These are phyloP conservation scores for Trichoderma harzianum DNA, from an alignment of 2,329 filamentous ascomycete species.

Conservation along the genomic window DNA sequence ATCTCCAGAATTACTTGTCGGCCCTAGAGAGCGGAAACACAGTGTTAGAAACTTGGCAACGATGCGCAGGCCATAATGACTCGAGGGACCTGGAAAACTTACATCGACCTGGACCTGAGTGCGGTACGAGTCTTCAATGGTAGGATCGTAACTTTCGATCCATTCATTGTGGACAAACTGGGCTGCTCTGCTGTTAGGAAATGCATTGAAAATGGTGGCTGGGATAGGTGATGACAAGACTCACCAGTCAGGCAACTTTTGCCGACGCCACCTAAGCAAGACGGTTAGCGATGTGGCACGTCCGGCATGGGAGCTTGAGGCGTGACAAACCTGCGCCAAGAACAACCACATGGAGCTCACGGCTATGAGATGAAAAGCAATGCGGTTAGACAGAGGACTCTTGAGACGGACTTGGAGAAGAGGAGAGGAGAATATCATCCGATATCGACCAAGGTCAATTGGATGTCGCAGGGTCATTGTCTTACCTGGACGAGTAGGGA, in stretches of 20 bases:
- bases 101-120: conserved; percentile 80
- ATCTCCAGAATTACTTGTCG: conserved; percentile 89
- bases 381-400: neutral
- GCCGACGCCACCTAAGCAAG: conserved; percentile 80
- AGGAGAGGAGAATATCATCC: neutral
- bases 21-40: conserved; percentile 51
- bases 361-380: conserved; percentile 41
- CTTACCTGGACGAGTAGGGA: conserved; percentile 28
- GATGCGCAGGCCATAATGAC: no score
- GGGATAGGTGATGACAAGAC: conserved; percentile 21
- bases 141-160: conserved; percentile 84
- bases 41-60: conserved; percentile 28
- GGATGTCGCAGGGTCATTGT: neutral
- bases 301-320: neutral
- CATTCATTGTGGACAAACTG: conserved; percentile 94
- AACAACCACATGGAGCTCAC: conserved; percentile 80
- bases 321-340: conserved; percentile 66
- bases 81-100: conserved; percentile 50
- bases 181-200: conserved; percentile 48
- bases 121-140: conserved; percentile 74
- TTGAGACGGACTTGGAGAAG: neutral
- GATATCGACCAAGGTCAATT: neutral
- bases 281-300: conserved; percentile 24
- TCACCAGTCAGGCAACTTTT: conserved; percentile 89
- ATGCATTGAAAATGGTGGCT: neutral